These are phyloP conservation scores for Pseudogymnoascus sp. DNA, from an alignment of 2,329 filamentous ascomycete genomes.

Conservation along the genomic window DNA sequence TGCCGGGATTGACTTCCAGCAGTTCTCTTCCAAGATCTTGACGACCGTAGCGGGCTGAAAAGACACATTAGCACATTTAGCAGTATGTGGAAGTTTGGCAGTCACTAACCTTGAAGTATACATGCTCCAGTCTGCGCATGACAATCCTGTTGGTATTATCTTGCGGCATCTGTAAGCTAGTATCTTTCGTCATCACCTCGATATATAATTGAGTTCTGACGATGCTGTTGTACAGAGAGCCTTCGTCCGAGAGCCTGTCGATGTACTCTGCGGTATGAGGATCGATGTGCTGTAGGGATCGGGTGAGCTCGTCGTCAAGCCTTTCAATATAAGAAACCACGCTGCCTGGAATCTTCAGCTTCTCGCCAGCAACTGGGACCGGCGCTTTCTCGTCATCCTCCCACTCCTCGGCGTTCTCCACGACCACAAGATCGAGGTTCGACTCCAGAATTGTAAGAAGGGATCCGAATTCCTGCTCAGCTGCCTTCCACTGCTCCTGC, in stretches of 20 bases:
- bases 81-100: conserved; percentile 8
- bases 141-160: conserved; percentile 87
- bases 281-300: conserved; percentile 95
- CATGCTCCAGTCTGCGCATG: conserved; percentile 89
- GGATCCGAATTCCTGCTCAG: conserved; percentile 73
- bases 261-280: conserved; percentile 99
- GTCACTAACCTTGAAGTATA: conserved; percentile 83
- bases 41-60: conserved; percentile 75
- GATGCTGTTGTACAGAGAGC: conserved; percentile 82
- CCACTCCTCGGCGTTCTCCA: conserved; percentile 94
- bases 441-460: conserved; percentile 73
- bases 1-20: conserved; percentile 72
- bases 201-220: conserved; percentile 83
- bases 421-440: conserved; percentile 72
- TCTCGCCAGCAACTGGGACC: conserved; percentile 61
- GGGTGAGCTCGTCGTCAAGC: conserved; percentile 91
- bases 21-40: conserved; percentile 86
- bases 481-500: conserved; percentile 92
- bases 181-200: conserved; percentile 66
- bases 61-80: conserved; percentile 20
- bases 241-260: conserved; percentile 86
- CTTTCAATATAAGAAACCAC: conserved; percentile 91
- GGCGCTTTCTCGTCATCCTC: conserved; percentile 96
- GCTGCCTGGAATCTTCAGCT: conserved; percentile 86
- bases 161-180: conserved; percentile 65